These are phyloP conservation scores for Collybia sordida DNA, from an alignment of 768 basidiomycete species.

Conservation along the genomic window DNA sequence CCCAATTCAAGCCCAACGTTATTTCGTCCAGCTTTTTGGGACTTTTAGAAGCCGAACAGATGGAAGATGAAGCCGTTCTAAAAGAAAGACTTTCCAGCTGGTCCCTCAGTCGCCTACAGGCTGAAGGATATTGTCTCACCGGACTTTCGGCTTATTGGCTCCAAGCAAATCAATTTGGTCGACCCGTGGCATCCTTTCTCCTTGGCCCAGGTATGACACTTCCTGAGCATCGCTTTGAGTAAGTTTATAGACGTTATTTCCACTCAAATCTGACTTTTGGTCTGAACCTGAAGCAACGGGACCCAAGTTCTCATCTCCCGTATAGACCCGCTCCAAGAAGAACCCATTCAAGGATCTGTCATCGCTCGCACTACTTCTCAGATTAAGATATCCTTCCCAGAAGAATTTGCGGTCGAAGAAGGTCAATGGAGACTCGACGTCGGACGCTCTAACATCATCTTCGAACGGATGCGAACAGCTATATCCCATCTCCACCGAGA, in stretches of 20 bases:
- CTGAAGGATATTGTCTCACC: slow-evolving; percentile 75
- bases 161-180: slow-evolving; percentile 59
- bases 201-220: slow-evolving; percentile 63
- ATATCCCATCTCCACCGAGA: slow-evolving; percentile 57
- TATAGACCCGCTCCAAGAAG: slow-evolving; percentile 58
- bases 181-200: slow-evolving; percentile 64
- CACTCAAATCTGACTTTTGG: slow-evolving; percentile 2
- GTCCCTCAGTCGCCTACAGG: slow-evolving; percentile 55
- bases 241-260: slow-evolving; percentile 22
- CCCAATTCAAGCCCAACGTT: background rate
- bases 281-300: slow-evolving; percentile 54
- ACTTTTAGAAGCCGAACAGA: slow-evolving; percentile 62
- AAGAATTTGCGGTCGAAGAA: slow-evolving; percentile 41
- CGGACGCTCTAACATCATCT: slow-evolving; percentile 63
- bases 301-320: slow-evolving; percentile 66
- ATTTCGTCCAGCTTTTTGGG: slow-evolving; percentile 35
- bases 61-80: slow-evolving; percentile 58
- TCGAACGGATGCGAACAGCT: slow-evolving; percentile 69
- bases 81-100: slow-evolving; percentile 67
- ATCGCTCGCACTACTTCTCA: slow-evolving; percentile 48
- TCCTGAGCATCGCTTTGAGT: slow-evolving; percentile 74
- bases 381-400: slow-evolving; percentile 57
- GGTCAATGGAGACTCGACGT: slow-evolving; percentile 71
- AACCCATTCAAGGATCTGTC: slow-evolving; percentile 54
- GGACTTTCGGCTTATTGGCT: slow-evolving; percentile 70